Conservation (phyloP, 441 rosid genomes). For the Theobroma grandiflorum region DNA sequence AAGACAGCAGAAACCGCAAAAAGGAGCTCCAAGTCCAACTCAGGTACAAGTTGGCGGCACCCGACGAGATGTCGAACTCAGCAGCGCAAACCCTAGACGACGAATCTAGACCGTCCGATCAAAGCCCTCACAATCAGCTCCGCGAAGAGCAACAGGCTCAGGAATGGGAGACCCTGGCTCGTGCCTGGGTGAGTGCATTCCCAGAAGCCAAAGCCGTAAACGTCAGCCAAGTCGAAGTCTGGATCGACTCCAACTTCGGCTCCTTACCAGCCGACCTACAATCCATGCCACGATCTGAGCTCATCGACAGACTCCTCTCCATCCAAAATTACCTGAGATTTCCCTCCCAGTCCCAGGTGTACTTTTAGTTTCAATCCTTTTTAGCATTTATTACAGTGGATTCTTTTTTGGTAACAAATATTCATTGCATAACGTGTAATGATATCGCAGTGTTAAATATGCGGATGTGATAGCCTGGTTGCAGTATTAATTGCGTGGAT, state of each 20-base stretch:
- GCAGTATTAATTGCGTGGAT: background rate
- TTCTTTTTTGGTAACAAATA: background rate
- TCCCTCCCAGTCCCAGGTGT: conserved; percentile 49
- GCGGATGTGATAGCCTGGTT: background rate
- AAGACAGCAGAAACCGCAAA: background rate
- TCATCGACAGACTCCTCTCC: conserved; percentile 82
- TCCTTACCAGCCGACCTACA: conserved; percentile 81
- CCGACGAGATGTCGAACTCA: conserved; percentile 39
- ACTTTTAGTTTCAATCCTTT: background rate
- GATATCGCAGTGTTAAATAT: background rate
- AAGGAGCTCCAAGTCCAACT: background rate
- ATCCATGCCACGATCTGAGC: conserved; percentile 79
- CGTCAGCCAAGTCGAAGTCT: conserved; percentile 56
- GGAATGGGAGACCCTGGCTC: conserved; percentile 78
- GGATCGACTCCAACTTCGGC: conserved; percentile 64
- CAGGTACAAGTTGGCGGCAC: background rate
- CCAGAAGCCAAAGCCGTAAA: conserved; percentile 66
- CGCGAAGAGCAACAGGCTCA: conserved; percentile 52
- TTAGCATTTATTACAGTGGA: background rate
- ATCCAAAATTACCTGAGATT: conserved; percentile 77
- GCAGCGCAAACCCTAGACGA: conserved; percentile 45
- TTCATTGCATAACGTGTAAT: background rate
- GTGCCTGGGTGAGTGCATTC: conserved; percentile 71
- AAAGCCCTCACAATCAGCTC: conserved; percentile 32
- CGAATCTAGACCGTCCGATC: conserved; percentile 30